Conservation (phyloP, 1,139 yeast species). For the Kurtzmaniella quercitrusa region DNA sequence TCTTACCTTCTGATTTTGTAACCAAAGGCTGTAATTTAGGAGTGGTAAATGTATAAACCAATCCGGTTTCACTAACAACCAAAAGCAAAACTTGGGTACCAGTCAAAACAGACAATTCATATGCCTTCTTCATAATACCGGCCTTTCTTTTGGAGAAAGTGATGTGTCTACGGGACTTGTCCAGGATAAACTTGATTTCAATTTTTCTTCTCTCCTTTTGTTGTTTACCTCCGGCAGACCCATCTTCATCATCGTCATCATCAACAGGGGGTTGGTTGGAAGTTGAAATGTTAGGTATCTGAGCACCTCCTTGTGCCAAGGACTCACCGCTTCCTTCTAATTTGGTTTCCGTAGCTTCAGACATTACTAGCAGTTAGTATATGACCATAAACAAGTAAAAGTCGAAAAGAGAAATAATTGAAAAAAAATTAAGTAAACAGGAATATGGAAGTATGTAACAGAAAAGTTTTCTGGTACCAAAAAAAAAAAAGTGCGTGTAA, state of each 20-base stretch:
- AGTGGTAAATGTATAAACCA: constrained; percentile 97
- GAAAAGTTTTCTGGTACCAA: neutral
- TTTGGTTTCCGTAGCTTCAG: constrained; percentile 39
- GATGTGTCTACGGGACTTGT: constrained; percentile 95
- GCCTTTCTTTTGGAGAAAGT: constrained; percentile 97
- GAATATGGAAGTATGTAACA: neutral
- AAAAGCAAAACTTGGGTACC: constrained; percentile 93
- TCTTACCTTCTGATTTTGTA: constrained; percentile 95
- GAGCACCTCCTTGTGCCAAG: constrained; percentile 19
- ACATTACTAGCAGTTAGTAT: constrained; percentile 21
- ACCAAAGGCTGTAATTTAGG: constrained; percentile 97
- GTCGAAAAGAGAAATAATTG: constrained; percentile 3
- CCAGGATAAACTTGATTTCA: constrained; percentile 95
- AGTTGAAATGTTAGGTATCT: constrained; percentile 15
- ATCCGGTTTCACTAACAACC: constrained; percentile 95
- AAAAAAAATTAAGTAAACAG: neutral
- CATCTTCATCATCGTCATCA: constrained; percentile 70
- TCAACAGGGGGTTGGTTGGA: constrained; percentile 24
- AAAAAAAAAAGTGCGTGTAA: neutral
- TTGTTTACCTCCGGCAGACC: constrained; percentile 50
- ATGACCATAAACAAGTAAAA: neutral
- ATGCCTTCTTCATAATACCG: constrained; percentile 98
- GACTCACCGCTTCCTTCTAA: constrained; percentile 36
- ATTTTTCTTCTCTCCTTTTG: constrained; percentile 90
- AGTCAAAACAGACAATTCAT: constrained; percentile 90